Base-by-base conservation (phyloP, 257 asterid genomes). In the Primulina huaijiensis region DNA sequence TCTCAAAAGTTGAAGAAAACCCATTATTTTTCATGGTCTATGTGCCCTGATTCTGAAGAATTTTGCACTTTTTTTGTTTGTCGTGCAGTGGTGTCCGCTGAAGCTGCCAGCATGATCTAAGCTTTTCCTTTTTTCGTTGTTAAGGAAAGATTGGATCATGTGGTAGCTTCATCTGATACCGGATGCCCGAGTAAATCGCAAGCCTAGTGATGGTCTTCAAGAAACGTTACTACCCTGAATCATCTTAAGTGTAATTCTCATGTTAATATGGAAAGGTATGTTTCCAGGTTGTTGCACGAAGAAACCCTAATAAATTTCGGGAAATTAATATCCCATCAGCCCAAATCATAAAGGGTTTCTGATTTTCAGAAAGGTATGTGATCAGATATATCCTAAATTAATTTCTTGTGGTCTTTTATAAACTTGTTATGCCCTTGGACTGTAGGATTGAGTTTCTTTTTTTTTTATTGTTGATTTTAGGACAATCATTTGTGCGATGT, bases 91-190 rank as follows among this genome's bases (percentile, higher is more conserved):
- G 55, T 3, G 2, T 46, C 55, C 14, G 55, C 3, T 46, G 55
- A 46, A 46, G 55, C 55, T 46, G 55, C 55, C 55, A 46, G n/a
- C 55, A 46, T 46, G 55, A 46, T 46, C 55, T 46, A 46, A 46
- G 7, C 55, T 46, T 46, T 4, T 46, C 19, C 17, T 40, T 11
- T 3, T 9, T 40, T 16, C 4, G 4, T 4, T 40, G 50, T 40
- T 46, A 14, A 14, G 55, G 0, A 14, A 46, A 46, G 7, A 46
- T 46, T 14, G 55, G 55, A 46, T 46, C 55, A 46, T 46, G 55
- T 46, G 19, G 55, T 46, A 46, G 55, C 19, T 46, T 46, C 55
- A 46, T 46, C 19, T 46, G 55, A 46, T 46, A 14, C 19, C n/a
- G 55, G 55, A 46, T 46, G 55, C 19, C 14, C 16, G 55, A 38